These are phyloP conservation scores for Oldenlandia corymbosa DNA, from an alignment of 257 asterid species.

Conservation along the genomic window DNA sequence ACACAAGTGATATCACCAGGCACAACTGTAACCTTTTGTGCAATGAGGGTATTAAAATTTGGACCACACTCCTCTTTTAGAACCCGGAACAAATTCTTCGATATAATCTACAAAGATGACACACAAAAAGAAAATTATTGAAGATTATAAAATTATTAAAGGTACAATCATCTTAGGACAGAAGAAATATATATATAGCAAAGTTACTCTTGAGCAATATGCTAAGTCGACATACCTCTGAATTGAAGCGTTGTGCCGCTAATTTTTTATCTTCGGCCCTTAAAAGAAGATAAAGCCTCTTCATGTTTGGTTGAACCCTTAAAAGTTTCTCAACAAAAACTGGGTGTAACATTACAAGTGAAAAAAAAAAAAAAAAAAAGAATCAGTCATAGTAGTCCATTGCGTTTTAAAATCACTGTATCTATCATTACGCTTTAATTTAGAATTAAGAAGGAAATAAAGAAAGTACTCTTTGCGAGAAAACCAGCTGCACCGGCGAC, in stretches of 20 bases:
- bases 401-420: too few species aligned
- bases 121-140: too few species aligned
- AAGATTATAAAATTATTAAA: too few species aligned
- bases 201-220: too few species aligned
- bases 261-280: slow-evolving; percentile 65
- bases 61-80: slow-evolving; percentile 52
- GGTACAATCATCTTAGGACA: too few species aligned
- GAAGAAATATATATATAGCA: too few species aligned
- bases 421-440: too few species aligned
- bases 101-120: slow-evolving; percentile 51
- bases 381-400: neutral
- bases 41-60: slow-evolving; percentile 32
- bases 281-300: slow-evolving; percentile 72
- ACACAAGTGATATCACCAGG: slow-evolving; percentile 73
- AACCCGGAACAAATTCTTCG: slow-evolving; percentile 66
- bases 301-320: slow-evolving; percentile 78
- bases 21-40: slow-evolving; percentile 45
- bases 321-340: slow-evolving; percentile 79
- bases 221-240: slow-evolving; percentile 52
- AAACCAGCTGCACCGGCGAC: slow-evolving; percentile 80
- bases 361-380: too few species aligned
- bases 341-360: too few species aligned
- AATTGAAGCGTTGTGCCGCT: slow-evolving; percentile 61
- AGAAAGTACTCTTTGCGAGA: slow-evolving; percentile 67
- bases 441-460: slow-evolving; percentile 11